These are phyloP conservation scores for Elsinoe necatrix DNA, from an alignment of 2,329 filamentous ascomycete genomes.

Conservation along the genomic window DNA sequence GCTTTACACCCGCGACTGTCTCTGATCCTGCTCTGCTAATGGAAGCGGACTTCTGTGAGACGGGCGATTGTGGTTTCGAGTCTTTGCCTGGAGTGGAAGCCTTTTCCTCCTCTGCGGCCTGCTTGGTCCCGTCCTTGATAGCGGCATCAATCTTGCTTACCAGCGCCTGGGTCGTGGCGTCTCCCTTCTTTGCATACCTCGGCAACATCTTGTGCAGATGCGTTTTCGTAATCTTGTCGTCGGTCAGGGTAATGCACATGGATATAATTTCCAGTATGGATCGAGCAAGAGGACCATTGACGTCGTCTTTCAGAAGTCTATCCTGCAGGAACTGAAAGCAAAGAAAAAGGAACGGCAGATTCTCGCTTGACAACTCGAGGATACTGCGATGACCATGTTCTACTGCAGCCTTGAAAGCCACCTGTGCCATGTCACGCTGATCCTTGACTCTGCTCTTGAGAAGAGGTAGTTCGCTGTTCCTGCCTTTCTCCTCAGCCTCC, in stretches of 20 bases:
- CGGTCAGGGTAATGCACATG: conserved; percentile 53
- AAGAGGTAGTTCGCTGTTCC: conserved; percentile 44
- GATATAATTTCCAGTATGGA: conserved; percentile 51
- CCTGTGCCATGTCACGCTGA: conserved; percentile 50
- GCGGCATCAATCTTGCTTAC: conserved; percentile 45
- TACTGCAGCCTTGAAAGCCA: conserved; percentile 39
- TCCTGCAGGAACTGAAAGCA: conserved; percentile 44
- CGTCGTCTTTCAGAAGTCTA: conserved; percentile 38
- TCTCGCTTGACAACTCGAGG: conserved; percentile 33
- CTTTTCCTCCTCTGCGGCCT: conserved; percentile 28
- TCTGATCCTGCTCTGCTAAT: conserved; percentile 18
- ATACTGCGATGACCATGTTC: conserved; percentile 41
- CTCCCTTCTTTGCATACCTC: conserved; percentile 56
- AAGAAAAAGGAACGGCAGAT: conserved; percentile 35
- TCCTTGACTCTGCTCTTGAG: conserved; percentile 50
- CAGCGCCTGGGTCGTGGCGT: conserved; percentile 54
- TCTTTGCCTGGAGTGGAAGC: conserved; percentile 26
- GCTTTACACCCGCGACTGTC: conserved; percentile 29
- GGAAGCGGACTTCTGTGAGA: conserved; percentile 13
- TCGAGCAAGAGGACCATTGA: conserved; percentile 35
- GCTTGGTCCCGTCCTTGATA: conserved; percentile 36
- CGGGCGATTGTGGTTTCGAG: conserved; percentile 22
- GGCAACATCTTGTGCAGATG: conserved; percentile 59
- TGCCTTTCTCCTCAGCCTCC: conserved; percentile 50
- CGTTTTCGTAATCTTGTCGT: conserved; percentile 51